Conservation (phyloP, 192 early-diverging fungal species). For the Coemansia reversa region DNA sequence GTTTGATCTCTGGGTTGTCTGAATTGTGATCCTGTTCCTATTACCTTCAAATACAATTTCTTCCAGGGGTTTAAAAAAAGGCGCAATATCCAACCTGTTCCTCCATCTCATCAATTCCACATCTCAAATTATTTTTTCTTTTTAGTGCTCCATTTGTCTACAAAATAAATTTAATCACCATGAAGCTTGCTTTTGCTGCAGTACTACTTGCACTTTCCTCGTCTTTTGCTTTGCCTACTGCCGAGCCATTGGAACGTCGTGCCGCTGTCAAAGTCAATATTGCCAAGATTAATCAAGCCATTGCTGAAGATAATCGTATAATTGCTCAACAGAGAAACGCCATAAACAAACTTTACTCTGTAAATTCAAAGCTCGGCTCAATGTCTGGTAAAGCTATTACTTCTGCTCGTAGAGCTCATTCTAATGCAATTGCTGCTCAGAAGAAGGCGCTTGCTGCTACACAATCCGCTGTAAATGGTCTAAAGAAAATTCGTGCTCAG, state of each 20-base stretch:
- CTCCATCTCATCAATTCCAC: neutral
- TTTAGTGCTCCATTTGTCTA: neutral
- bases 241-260: neutral
- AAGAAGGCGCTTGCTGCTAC: constrained; percentile 4
- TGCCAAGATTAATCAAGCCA: neutral
- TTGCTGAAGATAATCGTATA: neutral
- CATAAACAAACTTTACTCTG: neutral
- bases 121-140: neutral
- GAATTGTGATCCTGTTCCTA: no score
- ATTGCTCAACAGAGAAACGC: neutral
- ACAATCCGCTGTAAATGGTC: neutral
- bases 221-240: constrained; percentile 3
- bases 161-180: neutral
- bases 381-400: constrained; percentile 7
- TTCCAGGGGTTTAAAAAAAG: no score
- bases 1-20: no score
- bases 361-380: neutral
- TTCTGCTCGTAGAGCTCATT: constrained; percentile 3
- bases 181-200: constrained; percentile 12
- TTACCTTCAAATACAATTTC: no score
- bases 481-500: no score
- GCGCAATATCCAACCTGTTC: no score
- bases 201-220: constrained; percentile 5
- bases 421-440: constrained; percentile 1
- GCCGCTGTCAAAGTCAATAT: constrained; percentile 1